Conservation (phyloP, 1,284 basidiomycete species). For the Ustilago nuda region DNA sequence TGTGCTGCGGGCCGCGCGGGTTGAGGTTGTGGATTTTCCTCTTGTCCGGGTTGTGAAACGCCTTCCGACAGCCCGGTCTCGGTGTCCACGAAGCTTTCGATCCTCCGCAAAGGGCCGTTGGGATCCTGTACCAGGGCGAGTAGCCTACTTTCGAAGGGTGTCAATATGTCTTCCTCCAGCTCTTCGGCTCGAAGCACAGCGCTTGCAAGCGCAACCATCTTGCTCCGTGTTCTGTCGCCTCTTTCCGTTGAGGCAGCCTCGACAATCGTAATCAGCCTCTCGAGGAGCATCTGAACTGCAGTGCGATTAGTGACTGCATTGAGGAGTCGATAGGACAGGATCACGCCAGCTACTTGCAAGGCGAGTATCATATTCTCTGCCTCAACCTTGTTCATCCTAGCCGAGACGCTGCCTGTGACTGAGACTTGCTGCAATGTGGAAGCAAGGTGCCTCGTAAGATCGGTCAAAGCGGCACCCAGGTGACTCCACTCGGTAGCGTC, state of each 20-base stretch:
- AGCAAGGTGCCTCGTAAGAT: slow-evolving; percentile 7
- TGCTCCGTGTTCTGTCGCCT: background rate
- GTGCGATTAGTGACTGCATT: slow-evolving; percentile 4
- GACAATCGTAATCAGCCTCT: slow-evolving; percentile 10
- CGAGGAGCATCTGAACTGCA: slow-evolving; percentile 14
- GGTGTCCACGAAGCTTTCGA: slow-evolving; percentile 18
- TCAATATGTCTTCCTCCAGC: slow-evolving; percentile 21
- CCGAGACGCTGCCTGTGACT: background rate
- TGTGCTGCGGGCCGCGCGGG: no score
- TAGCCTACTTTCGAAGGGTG: slow-evolving; percentile 28
- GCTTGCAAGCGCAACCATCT: slow-evolving; percentile 14
- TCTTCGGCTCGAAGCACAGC: slow-evolving; percentile 32
- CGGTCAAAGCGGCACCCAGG: slow-evolving; percentile 11
- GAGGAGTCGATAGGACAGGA: slow-evolving; percentile 14
- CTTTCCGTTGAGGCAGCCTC: slow-evolving; percentile 13
- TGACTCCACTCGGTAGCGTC: background rate
- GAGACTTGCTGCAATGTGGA: background rate
- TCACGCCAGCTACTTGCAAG: slow-evolving; percentile 22
- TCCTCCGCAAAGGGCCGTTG: slow-evolving; percentile 10
- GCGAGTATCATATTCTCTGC: background rate
- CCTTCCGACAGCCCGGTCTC: slow-evolving; percentile 3
- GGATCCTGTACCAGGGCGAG: slow-evolving; percentile 13
- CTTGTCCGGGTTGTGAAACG: background rate
- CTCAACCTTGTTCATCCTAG: background rate
- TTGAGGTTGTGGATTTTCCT: background rate